These are phyloP conservation scores for Styphnolobium japonicum DNA, from an alignment of 306 rosid genomes.

Conservation along the genomic window DNA sequence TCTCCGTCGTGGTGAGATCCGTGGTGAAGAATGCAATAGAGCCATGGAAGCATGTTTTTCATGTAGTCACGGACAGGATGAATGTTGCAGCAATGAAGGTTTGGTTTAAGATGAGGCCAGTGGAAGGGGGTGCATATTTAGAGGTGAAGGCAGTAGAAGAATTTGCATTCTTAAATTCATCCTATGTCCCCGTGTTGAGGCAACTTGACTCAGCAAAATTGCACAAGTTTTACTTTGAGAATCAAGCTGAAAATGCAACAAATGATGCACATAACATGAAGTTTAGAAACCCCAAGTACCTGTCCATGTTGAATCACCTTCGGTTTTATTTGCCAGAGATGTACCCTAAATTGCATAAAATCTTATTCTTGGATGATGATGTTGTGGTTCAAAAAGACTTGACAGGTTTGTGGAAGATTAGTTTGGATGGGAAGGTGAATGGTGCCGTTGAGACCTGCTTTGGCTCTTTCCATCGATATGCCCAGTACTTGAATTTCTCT, in stretches of 20 bases:
- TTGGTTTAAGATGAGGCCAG: conserved; percentile 97
- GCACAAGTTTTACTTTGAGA: conserved; percentile 53
- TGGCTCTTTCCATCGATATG: conserved; percentile 87
- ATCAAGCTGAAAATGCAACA: conserved; percentile 52
- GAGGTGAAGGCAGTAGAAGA: conserved; percentile 92
- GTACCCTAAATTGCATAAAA: conserved; percentile 83
- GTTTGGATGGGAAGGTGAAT: conserved; percentile 89
- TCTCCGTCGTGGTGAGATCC: conserved; percentile 91
- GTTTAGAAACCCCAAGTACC: conserved; percentile 49
- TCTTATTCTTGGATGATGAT: conserved; percentile 85
- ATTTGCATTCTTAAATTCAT: conserved; percentile 73
- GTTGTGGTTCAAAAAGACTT: conserved; percentile 95
- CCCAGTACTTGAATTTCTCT: conserved; percentile 71
- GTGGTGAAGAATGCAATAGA: conserved; percentile 83
- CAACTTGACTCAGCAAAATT: conserved; percentile 60
- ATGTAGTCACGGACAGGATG: conserved; percentile 90
- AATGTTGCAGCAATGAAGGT: conserved; percentile 98
- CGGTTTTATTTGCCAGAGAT: conserved; percentile 93
- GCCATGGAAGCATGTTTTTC: conserved; percentile 97
- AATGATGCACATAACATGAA: conserved; percentile 52
- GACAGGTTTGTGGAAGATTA: conserved; percentile 88
- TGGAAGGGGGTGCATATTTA: conserved; percentile 76
- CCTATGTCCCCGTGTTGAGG: conserved; percentile 77
- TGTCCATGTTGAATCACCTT: conserved; percentile 79
- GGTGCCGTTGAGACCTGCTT: conserved; percentile 99